These are phyloP conservation scores for Sarcomyxa edulis DNA, from an alignment of 768 basidiomycete species.

Conservation along the genomic window DNA sequence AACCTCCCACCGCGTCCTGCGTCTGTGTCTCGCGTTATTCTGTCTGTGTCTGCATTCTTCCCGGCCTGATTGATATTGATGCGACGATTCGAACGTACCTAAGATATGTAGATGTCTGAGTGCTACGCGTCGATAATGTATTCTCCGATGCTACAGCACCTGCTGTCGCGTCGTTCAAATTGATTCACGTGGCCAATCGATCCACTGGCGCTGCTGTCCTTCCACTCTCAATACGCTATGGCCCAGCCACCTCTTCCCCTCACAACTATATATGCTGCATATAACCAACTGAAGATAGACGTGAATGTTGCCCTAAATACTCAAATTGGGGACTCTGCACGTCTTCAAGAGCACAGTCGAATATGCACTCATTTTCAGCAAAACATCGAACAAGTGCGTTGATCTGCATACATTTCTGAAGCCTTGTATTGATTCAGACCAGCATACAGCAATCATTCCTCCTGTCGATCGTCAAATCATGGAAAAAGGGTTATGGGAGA, in stretches of 20 bases:
- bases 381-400: conserved; percentile 2
- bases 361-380: conserved; percentile 1
- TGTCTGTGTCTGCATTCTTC: too few relatives aligned
- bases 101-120: not conserved
- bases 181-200: not conserved
- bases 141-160: not conserved
- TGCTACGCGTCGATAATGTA: not conserved
- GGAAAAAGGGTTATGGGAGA: conserved; percentile 8
- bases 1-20: too few relatives aligned
- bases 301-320: conserved; percentile 9
- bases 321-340: conserved; percentile 5
- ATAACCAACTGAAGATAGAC: conserved; percentile 5
- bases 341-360: conserved; percentile 1
- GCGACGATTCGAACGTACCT: too few relatives aligned
- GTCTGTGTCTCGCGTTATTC: too few relatives aligned
- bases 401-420: not conserved
- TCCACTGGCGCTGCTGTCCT: not conserved
- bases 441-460: conserved; percentile 8
- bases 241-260: conserved; percentile 5
- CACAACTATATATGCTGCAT: conserved; percentile 6
- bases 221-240: not conserved
- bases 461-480: conserved; percentile 9
- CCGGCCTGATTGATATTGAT: too few relatives aligned
- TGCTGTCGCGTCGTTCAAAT: not conserved
- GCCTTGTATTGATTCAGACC: not conserved